Evolutionary conservation across 1,284 basidiomycete species (phyloP).

Genomic region (Puccinia polysora): DNA sequence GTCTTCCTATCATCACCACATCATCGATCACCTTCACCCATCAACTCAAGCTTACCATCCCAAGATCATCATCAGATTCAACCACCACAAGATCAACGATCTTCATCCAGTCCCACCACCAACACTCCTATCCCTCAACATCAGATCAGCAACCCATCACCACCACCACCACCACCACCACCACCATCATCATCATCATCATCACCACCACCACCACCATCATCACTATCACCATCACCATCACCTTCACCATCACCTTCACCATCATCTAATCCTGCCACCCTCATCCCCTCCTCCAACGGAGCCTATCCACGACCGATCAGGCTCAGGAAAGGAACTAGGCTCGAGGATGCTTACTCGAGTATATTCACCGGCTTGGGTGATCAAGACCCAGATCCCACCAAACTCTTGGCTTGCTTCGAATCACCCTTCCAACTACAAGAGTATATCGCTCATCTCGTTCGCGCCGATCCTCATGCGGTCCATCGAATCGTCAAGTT

Average conservation of each 20-base stretch:
- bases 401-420: conserved; percentile 54
- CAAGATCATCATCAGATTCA: too few species aligned
- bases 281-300: not conserved
- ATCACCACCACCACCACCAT: not conserved
- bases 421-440: conserved; percentile 91
- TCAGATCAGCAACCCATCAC: too few species aligned
- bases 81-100: too few species aligned
- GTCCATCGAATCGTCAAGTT: conserved; percentile 73
- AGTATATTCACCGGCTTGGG: conserved; percentile 41
- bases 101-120: too few species aligned
- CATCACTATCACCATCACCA: not conserved
- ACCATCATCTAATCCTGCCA: not conserved
- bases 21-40: not conserved
- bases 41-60: not conserved
- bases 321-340: conserved; percentile 31
- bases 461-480: conserved; percentile 78
- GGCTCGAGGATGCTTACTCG: conserved; percentile 35
- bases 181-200: too few species aligned
- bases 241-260: not conserved
- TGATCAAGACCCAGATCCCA: conserved; percentile 45
- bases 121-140: too few species aligned
- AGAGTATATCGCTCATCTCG: conserved; percentile 84
- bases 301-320: conserved; percentile 4
- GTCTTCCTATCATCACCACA: conserved; percentile 24
- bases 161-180: too few species aligned